A percentile compares a stretch with the other conserved stretches of the same genome.
These are phyloP conservation scores for Aphanomyces cochlioides DNA, from an alignment of 352 stramenopile species.

Conservation along the genomic window DNA sequence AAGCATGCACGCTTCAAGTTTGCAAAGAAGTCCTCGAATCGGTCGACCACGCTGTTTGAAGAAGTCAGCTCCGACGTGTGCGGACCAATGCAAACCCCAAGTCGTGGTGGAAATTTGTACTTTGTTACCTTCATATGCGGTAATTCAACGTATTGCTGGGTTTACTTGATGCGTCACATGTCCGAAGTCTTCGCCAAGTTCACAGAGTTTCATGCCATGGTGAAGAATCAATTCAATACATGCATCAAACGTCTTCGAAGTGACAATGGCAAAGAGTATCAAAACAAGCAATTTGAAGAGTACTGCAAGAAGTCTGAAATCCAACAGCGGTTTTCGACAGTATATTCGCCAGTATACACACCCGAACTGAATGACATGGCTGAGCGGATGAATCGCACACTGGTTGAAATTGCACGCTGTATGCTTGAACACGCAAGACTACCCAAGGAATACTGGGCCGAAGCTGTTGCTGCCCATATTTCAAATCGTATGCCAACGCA, in stretches of 20 bases:
- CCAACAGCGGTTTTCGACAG: not conserved
- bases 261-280: not conserved
- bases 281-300: not conserved
- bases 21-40: too few species aligned
- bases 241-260: not conserved
- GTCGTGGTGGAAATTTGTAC: not conserved
- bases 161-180: not conserved
- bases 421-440: slow-evolving; percentile 1
- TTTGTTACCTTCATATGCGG: not conserved
- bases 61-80: not conserved
- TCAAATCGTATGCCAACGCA: not conserved
- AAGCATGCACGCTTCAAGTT: too few species aligned
- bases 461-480: not conserved
- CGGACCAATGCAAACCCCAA: not conserved
- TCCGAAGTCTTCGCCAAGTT: not conserved
- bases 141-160: not conserved
- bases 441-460: not conserved
- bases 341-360: not conserved
- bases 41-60: too few species aligned
- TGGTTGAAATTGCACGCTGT: not conserved
- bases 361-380: not conserved
- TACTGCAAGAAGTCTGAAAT: not conserved
- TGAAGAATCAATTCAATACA: not conserved
- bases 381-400: not conserved
- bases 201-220: slow-evolving; percentile 1